These are phyloP conservation scores for Didymella glomerata DNA, from an alignment of 2,329 filamentous ascomycete species.

Conservation along the genomic window DNA sequence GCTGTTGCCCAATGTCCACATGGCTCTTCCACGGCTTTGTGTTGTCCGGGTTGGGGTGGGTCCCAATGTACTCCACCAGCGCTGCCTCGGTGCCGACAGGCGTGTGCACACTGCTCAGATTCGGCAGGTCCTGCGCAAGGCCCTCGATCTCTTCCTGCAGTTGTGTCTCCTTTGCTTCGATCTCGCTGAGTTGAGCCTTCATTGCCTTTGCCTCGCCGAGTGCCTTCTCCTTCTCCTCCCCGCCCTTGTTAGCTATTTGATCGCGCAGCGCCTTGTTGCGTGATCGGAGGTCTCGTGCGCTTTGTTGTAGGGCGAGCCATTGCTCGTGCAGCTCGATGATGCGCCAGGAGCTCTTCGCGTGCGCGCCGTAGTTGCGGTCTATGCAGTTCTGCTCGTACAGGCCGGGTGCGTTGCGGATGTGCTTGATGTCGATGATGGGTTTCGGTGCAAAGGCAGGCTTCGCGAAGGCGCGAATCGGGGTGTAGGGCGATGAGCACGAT, in stretches of 20 bases:
- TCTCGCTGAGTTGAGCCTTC: constrained; percentile 68
- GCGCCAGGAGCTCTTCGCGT: constrained; percentile 60
- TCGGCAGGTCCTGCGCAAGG: constrained; percentile 82
- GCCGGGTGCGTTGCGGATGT: constrained; percentile 85
- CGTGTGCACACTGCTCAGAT: constrained; percentile 80
- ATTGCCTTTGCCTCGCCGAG: constrained; percentile 70
- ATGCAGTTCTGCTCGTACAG: constrained; percentile 84
- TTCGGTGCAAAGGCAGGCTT: constrained; percentile 79
- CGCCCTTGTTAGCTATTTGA: constrained; percentile 59
- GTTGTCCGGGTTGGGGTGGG: constrained; percentile 59
- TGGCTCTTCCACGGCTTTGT: constrained; percentile 73
- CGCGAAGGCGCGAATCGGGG: constrained; percentile 54
- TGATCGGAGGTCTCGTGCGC: constrained; percentile 69
- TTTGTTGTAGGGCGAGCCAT: constrained; percentile 62
- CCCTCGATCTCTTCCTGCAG: constrained; percentile 72
- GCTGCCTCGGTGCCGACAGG: constrained; percentile 73
- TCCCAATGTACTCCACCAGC: constrained; percentile 81
- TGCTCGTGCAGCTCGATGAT: constrained; percentile 62
- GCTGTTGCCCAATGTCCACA: constrained; percentile 82
- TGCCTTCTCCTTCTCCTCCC: constrained; percentile 59
- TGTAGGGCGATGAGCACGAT: constrained; percentile 26
- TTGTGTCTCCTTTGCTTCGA: constrained; percentile 69
- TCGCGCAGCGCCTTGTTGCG: constrained; percentile 71
- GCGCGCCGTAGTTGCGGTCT: constrained; percentile 79
- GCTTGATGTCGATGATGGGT: constrained; percentile 81